These are phyloP conservation scores for Coniochaeta pulveracea DNA, from an alignment of 2,329 filamentous ascomycete genomes.

Conservation along the genomic window DNA sequence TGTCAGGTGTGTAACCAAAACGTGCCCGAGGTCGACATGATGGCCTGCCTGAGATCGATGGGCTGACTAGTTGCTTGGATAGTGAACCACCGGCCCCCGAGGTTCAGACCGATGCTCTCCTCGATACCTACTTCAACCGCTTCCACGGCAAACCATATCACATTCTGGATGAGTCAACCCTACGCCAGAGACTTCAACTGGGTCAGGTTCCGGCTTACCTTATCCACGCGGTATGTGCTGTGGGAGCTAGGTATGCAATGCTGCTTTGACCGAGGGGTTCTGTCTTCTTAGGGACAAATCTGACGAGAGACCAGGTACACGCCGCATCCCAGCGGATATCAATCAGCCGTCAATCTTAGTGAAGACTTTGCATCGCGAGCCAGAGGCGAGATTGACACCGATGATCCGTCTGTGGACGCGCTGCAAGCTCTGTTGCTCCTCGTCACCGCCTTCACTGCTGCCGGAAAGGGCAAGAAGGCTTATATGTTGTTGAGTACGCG, in stretches of 20 bases:
- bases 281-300: slow-evolving; percentile 11
- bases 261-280: not conserved
- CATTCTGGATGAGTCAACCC: slow-evolving; percentile 66
- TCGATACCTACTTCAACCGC: slow-evolving; percentile 70
- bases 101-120: slow-evolving; percentile 47
- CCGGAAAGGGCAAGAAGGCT: slow-evolving; percentile 71
- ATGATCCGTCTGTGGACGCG: slow-evolving; percentile 70
- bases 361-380: slow-evolving; percentile 64
- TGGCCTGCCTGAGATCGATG: not conserved
- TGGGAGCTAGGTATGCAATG: slow-evolving; percentile 43
- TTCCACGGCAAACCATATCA: slow-evolving; percentile 76
- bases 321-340: slow-evolving; percentile 53
- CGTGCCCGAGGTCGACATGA: slow-evolving; percentile 8
- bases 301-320: slow-evolving; percentile 65
- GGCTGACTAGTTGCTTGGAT: no score
- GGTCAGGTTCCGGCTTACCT: slow-evolving; percentile 51
- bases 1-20: no score
- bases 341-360: slow-evolving; percentile 55
- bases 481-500: slow-evolving; percentile 70
- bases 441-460: slow-evolving; percentile 63
- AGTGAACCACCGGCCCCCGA: slow-evolving; percentile 34
- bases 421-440: slow-evolving; percentile 68
- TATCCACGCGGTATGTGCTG: slow-evolving; percentile 45
- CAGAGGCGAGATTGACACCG: slow-evolving; percentile 60
- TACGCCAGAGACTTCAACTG: slow-evolving; percentile 59